These are phyloP conservation scores for Coemansia sp. DNA, from an alignment of 192 early-diverging fungal genomes.

Conservation along the genomic window DNA sequence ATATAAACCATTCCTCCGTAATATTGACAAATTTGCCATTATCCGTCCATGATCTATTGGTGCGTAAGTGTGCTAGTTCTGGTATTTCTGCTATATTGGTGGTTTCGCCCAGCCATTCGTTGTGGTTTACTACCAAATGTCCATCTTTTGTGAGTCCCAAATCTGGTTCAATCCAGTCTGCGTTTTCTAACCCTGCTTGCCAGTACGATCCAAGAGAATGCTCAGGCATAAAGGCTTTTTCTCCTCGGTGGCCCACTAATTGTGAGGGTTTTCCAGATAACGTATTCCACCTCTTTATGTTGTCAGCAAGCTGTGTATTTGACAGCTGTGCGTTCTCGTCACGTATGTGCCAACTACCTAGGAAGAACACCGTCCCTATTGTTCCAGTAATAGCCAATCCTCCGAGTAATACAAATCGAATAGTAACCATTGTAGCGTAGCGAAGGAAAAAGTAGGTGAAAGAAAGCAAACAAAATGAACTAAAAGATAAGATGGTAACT, in stretches of 20 bases:
- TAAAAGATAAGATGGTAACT: too few species aligned
- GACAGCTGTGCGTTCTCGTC: background rate
- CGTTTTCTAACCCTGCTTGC: conserved; percentile 51
- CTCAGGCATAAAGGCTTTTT: conserved; percentile 55
- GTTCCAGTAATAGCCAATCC: too few species aligned
- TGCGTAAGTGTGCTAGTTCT: conserved; percentile 21
- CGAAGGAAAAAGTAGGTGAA: too few species aligned
- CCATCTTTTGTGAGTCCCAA: conserved; percentile 49
- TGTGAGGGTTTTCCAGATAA: conserved; percentile 23
- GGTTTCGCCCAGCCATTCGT: conserved; percentile 48
- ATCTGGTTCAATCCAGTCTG: conserved; percentile 53
- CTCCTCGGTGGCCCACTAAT: conserved; percentile 52
- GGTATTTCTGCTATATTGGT: conserved; percentile 35
- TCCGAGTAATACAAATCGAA: too few species aligned
- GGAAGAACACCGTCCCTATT: too few species aligned
- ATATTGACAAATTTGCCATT: conserved; percentile 6
- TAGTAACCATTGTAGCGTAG: too few species aligned
- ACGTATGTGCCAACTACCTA: too few species aligned
- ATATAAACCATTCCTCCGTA: conserved; percentile 49
- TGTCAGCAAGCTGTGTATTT: background rate
- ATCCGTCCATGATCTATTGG: conserved; percentile 39
- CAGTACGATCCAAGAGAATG: conserved; percentile 49
- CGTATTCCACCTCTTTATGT: conserved; percentile 28
- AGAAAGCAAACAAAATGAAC: too few species aligned
- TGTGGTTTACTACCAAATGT: conserved; percentile 52